Percentiles rank a stretch among this genome's conserved stretches.
These are phyloP conservation scores for Clarireedia sp. DNA, from an alignment of 2,329 filamentous ascomycete species.

Conservation along the genomic window DNA sequence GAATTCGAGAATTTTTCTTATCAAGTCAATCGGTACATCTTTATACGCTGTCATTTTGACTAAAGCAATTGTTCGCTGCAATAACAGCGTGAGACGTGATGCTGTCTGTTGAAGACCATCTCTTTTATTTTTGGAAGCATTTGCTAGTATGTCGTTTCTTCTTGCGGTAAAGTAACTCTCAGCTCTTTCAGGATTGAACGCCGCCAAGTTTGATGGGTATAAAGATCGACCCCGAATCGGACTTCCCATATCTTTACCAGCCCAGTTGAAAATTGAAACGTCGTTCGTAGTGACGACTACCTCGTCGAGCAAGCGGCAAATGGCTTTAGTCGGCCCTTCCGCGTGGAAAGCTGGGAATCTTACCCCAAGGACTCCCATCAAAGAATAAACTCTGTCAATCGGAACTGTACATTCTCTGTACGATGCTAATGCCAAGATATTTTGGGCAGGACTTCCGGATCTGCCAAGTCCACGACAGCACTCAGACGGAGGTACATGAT, in stretches of 20 bases:
- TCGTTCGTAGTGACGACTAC: conserved; percentile 28
- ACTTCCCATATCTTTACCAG: conserved; percentile 28
- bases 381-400: conserved; percentile 27
- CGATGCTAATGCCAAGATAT: conserved; percentile 24
- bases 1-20: conserved; percentile 21
- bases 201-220: conserved; percentile 27
- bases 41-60: conserved; percentile 22
- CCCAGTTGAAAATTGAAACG: conserved; percentile 32
- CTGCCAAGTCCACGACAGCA: conserved; percentile 11
- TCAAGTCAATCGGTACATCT: conserved; percentile 23
- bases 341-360: conserved; percentile 28
- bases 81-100: conserved; percentile 20
- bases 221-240: conserved; percentile 28
- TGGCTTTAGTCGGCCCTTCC: conserved; percentile 28
- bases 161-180: conserved; percentile 15
- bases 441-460: conserved; percentile 23
- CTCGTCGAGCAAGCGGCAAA: conserved; percentile 28
- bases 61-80: conserved; percentile 23
- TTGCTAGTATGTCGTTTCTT: conserved; percentile 19
- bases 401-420: conserved; percentile 23
- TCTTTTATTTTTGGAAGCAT: conserved; percentile 21
- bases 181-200: conserved; percentile 19
- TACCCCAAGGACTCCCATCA: conserved; percentile 31
- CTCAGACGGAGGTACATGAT: conserved; percentile 6
- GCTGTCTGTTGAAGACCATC: conserved; percentile 25